These are phyloP conservation scores for Ophiostoma sp. DNA, from an alignment of 2,329 filamentous ascomycete genomes.

Conservation along the genomic window DNA sequence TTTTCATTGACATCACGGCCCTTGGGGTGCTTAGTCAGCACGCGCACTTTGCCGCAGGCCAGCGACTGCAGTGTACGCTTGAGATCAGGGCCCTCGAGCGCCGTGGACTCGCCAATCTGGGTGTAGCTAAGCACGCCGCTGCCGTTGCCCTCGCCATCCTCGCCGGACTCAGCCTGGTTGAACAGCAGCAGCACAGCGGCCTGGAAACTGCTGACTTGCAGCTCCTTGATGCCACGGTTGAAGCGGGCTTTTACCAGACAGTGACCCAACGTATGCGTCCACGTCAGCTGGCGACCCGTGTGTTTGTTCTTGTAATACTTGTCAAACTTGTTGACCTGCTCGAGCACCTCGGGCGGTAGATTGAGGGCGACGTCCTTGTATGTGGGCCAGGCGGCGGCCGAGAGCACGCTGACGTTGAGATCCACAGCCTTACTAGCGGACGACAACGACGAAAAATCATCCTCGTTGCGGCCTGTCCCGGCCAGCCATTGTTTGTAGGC, in stretches of 20 bases:
- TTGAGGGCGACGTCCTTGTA: constrained; percentile 68
- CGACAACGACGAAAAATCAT: neutral
- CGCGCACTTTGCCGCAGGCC: constrained; percentile 83
- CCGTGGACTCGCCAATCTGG: constrained; percentile 73
- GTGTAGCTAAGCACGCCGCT: constrained; percentile 69
- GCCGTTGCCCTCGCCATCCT: constrained; percentile 39
- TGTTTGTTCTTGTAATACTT: constrained; percentile 86
- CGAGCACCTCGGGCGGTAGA: constrained; percentile 72
- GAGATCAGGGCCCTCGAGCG: constrained; percentile 74
- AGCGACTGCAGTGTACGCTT: constrained; percentile 91
- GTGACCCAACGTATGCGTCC: constrained; percentile 92
- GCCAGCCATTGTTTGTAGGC: constrained; percentile 68
- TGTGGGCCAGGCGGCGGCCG: constrained; percentile 86
- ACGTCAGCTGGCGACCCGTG: constrained; percentile 79
- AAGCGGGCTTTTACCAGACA: constrained; percentile 83
- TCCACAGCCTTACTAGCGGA: constrained; percentile 53
- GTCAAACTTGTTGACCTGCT: constrained; percentile 80
- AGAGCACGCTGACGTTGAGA: constrained; percentile 86
- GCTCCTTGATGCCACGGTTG: constrained; percentile 76
- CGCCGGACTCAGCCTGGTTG: constrained; percentile 57
- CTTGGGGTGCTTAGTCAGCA: constrained; percentile 82
- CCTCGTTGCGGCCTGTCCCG: constrained; percentile 48
- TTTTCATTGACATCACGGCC: constrained; percentile 74
- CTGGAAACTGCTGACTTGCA: constrained; percentile 89
- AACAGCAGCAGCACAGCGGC: constrained; percentile 88